These are phyloP conservation scores for Paracamarosporium sp. DNA, from an alignment of 2,329 filamentous ascomycete species.

Conservation along the genomic window DNA sequence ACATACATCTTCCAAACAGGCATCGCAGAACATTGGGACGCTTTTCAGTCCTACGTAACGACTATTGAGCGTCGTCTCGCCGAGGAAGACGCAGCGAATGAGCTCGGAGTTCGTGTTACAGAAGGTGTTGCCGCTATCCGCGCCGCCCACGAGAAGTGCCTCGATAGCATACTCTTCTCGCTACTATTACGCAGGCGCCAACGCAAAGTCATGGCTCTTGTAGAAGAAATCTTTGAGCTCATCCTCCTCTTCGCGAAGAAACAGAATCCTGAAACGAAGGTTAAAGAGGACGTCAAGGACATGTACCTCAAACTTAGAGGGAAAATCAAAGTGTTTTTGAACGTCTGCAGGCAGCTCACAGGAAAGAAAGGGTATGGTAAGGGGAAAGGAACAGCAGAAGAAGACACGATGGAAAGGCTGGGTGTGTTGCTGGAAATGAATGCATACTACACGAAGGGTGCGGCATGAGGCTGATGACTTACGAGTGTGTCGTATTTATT, in stretches of 20 bases:
- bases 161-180: constrained; percentile 77
- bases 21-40: constrained; percentile 74
- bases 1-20: constrained; percentile 83
- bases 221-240: constrained; percentile 77
- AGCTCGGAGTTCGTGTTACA: constrained; percentile 53
- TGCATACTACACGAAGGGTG: constrained; percentile 61
- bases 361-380: constrained; percentile 62
- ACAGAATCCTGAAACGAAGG: constrained; percentile 28
- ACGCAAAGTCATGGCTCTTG: constrained; percentile 71
- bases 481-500: neutral
- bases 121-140: constrained; percentile 72
- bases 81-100: constrained; percentile 50
- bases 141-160: constrained; percentile 72
- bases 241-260: constrained; percentile 69
- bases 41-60: constrained; percentile 71
- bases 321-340: constrained; percentile 77
- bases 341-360: constrained; percentile 70
- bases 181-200: constrained; percentile 79
- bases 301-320: constrained; percentile 73
- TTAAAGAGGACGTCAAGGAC: constrained; percentile 43
- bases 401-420: constrained; percentile 72
- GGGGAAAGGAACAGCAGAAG: constrained; percentile 48
- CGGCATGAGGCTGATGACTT: neutral
- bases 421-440: constrained; percentile 75
- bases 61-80: constrained; percentile 66